Evolutionary conservation across 257 asterid species (phyloP).

Genomic region (Fraxinus quadrangulata): DNA sequence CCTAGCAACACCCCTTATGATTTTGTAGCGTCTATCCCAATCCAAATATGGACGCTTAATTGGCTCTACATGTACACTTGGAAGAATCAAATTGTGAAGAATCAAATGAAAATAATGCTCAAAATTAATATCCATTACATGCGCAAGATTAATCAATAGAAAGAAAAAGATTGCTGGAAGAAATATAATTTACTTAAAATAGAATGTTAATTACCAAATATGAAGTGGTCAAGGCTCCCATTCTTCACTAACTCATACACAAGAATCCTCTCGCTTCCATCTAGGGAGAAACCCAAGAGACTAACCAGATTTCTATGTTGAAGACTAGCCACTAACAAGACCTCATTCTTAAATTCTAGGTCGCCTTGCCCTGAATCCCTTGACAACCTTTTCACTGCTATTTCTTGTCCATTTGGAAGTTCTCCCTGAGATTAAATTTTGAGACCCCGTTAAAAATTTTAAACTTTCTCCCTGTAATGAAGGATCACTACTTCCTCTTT

Average conservation of each 20-base stretch:
- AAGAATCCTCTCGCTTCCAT: conserved; percentile 25
- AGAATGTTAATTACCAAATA: conserved; percentile 33
- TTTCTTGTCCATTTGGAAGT: conserved; percentile 24
- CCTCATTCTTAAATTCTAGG: conserved; percentile 31
- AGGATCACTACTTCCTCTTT: neutral
- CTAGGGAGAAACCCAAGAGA: conserved; percentile 34
- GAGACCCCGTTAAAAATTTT: neutral
- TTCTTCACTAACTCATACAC: conserved; percentile 32
- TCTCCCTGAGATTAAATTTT: conserved; percentile 13
- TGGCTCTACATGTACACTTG: neutral
- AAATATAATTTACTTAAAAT: neutral
- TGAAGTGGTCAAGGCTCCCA: conserved; percentile 34
- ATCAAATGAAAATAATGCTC: neutral
- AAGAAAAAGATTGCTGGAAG: neutral
- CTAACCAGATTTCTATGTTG: conserved; percentile 38
- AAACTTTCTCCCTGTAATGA: neutral
- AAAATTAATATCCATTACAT: neutral
- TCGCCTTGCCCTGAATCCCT: conserved; percentile 17
- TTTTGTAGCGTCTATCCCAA: conserved; percentile 46
- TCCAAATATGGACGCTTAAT: conserved; percentile 23
- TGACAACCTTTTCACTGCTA: conserved; percentile 37
- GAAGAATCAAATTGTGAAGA: too few species aligned
- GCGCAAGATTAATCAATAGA: too few species aligned
- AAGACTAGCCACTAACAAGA: conserved; percentile 32
- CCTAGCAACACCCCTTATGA: conserved; percentile 41